Evolutionary conservation across 192 early-diverging fungal species (phyloP).

Genomic region (Podila verticillata): DNA sequence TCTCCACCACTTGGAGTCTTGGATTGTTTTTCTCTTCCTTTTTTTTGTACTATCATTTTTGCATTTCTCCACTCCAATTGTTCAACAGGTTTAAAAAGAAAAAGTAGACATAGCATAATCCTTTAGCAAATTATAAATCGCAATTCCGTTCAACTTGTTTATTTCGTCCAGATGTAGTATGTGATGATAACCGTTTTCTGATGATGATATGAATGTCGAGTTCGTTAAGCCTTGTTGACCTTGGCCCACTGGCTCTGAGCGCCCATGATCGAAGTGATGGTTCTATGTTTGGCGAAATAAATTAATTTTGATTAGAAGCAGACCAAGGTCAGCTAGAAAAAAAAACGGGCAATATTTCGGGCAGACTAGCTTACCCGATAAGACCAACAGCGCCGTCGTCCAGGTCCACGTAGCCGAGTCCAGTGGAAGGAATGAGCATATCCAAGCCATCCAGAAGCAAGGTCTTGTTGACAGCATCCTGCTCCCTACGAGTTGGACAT

Average conservation of each 20-base stretch:
- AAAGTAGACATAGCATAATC: too few relatives aligned
- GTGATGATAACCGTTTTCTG: neutral
- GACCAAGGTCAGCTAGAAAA: neutral
- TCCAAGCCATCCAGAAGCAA: slow-evolving; percentile 75
- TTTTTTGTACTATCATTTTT: too few relatives aligned
- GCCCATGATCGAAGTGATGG: slow-evolving; percentile 73
- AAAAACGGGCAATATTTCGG: neutral
- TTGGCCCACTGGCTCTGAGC: slow-evolving; percentile 65
- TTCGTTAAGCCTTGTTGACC: slow-evolving; percentile 30
- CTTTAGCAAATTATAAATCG: too few relatives aligned
- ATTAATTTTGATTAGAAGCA: neutral
- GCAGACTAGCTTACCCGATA: slow-evolving; percentile 55
- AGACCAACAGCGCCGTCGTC: slow-evolving; percentile 78
- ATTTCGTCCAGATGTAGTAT: neutral
- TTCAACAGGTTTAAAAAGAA: too few relatives aligned
- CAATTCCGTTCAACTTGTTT: too few relatives aligned
- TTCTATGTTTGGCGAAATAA: slow-evolving; percentile 6
- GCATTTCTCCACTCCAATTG: too few relatives aligned
- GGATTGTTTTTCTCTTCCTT: too few relatives aligned
- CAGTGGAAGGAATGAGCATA: slow-evolving; percentile 68
- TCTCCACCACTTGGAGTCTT: too few relatives aligned
- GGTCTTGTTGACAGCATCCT: slow-evolving; percentile 51
- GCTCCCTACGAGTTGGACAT: slow-evolving; percentile 56
- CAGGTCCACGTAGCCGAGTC: slow-evolving; percentile 65
- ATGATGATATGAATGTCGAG: too few relatives aligned